Base-by-base conservation (phyloP, 1,284 basidiomycete genomes). In the Afroboletus lepidellus region DNA sequence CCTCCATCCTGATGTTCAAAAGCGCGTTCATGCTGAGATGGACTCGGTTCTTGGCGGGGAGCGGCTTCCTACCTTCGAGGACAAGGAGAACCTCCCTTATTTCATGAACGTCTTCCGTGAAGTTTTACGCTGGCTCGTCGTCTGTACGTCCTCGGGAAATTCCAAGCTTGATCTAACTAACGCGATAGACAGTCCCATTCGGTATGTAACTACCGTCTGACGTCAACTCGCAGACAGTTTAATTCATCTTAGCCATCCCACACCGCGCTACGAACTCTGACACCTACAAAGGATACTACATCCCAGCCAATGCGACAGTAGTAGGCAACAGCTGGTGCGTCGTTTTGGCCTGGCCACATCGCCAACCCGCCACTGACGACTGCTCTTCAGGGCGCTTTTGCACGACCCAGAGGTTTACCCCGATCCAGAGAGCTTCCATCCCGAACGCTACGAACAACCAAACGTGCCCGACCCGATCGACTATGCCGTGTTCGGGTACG, bases 61-160 rank as follows among this genome's bases (percentile, higher is more conserved):
- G 18, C 36, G 46, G 8, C 49, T 50, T 16, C 49, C 49, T 25
- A 50, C 46, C 7, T 50, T 50, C 33, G 46, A 50, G 8, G 49
- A 50, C n/a, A 50, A 39, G 29, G 49, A 49, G 23, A 33, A 18
- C 12, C 30, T 50, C 15, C 46, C 46, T 15, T 50, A 50, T 23
- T n/a, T 50, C 11, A 50, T 50, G 49, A 50, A 50, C 8, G 49
- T 50, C 9, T 38, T 49, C n/a, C 34, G 46, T 30, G 45, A 50
- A 21, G 48, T 38, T 32, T 38, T 50, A n/a, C 27, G 46, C 13
- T 50, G 49, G 49, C 46, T 50, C 7, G 46, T 50, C 23, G 46
- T 50, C 16, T 50, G 49, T 50, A n/a, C 6, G 36, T 49, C 23
- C 7, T 32, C 15, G 9, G 5, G 25, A 39, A 8, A 16, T 16